phyloP scores from a whole-genome alignment of 495 filamentous ascomycete genomes.

The Cryomyces minteri region DNA sequence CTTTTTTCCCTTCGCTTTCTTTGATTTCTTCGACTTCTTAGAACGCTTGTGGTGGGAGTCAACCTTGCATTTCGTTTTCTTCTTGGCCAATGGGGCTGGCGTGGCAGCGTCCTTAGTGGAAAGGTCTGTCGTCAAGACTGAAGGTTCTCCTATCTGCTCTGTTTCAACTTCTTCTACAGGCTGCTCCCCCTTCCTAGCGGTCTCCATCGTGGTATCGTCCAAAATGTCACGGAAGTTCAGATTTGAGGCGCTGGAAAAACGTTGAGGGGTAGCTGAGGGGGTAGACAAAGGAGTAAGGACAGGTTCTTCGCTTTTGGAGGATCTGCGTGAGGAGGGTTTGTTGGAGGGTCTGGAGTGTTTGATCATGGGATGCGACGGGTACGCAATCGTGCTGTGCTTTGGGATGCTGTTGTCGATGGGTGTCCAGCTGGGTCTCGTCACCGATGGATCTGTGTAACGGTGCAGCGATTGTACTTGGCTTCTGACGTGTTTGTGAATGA shows the following conservation, averaged over 20 bases:
- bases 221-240: background rate
- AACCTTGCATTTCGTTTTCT: slow-evolving; percentile 16
- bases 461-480: too few species aligned
- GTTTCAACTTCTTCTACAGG: background rate
- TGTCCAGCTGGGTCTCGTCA: too few species aligned
- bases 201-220: slow-evolving; percentile 3
- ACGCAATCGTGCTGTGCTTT: too few species aligned
- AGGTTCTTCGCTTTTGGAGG: slow-evolving; percentile 1
- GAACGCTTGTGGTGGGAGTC: slow-evolving; percentile 19
- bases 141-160: background rate
- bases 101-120: slow-evolving; percentile 1
- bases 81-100: background rate
- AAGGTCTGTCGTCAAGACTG: background rate
- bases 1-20: slow-evolving; percentile 3
- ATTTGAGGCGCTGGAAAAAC: background rate
- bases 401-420: too few species aligned
- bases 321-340: background rate
- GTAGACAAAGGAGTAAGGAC: slow-evolving; percentile 5
- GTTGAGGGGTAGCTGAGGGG: slow-evolving; percentile 3
- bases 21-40: slow-evolving; percentile 18
- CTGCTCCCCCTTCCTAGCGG: slow-evolving; percentile 1
- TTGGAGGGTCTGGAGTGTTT: background rate
- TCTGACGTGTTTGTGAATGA: too few species aligned
- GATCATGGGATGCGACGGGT: background rate
- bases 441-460: too few species aligned